phyloP scores from a whole-genome alignment of 2,329 filamentous ascomycete species.

The Fusarium buharicum region DNA sequence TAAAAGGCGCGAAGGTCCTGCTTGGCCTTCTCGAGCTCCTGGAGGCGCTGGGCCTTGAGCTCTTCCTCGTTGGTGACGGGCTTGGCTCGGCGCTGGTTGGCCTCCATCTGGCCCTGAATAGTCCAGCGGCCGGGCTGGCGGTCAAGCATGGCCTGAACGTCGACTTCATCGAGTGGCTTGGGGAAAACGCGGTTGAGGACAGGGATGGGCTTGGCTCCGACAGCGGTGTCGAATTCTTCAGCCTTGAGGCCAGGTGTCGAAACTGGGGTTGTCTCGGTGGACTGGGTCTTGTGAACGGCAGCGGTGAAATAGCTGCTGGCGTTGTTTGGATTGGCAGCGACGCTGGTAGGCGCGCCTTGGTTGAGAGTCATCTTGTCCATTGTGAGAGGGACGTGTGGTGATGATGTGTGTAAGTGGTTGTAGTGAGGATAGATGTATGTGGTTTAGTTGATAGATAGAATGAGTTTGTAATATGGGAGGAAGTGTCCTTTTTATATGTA shows the following conservation, averaged over 20 bases:
- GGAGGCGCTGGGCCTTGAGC: conserved; percentile 50
- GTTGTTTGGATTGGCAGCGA: conserved; percentile 29
- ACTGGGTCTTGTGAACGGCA: conserved; percentile 35
- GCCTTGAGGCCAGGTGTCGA: conserved; percentile 37
- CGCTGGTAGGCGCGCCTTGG: conserved; percentile 22
- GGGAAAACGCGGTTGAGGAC: conserved; percentile 53
- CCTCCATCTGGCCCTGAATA: conserved; percentile 51
- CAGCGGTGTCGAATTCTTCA: conserved; percentile 22
- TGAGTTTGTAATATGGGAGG: not conserved
- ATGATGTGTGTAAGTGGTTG: not conserved
- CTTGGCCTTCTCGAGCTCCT: conserved; percentile 60
- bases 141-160: conserved; percentile 56
- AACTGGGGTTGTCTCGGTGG: conserved; percentile 36
- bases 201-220: conserved; percentile 48
- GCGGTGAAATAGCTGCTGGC: conserved; percentile 31
- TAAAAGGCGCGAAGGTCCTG: conserved; percentile 56
- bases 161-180: conserved; percentile 53
- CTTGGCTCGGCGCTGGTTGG: conserved; percentile 46
- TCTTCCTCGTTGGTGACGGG: conserved; percentile 36
- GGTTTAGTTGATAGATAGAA: not conserved
- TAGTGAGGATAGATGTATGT: not conserved
- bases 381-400: not conserved
- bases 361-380: conserved; percentile 23
- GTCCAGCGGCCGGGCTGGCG: conserved; percentile 57
- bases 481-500: not conserved